Evolutionary conservation across 805 yeast species (phyloP).

Genomic region (Metschnikowia reukaufii): DNA sequence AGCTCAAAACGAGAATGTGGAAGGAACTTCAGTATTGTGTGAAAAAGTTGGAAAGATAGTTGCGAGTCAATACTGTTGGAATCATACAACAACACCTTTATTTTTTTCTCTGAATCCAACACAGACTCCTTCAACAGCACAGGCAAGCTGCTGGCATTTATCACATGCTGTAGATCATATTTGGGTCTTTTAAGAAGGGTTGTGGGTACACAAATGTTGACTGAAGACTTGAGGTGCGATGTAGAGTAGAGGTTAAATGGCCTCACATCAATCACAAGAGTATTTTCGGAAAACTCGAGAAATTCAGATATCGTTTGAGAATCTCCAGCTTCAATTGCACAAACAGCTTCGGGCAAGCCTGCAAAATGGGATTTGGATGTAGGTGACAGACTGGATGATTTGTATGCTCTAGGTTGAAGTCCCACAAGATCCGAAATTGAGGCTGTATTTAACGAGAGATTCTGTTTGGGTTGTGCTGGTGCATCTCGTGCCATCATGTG

Average conservation of each 20-base stretch:
- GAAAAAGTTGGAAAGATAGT: conserved; percentile 31
- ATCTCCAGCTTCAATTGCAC: conserved; percentile 13
- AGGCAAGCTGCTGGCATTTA: conserved; percentile 32
- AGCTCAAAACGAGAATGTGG: conserved; percentile 24
- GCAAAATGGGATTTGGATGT: conserved; percentile 18
- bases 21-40: conserved; percentile 33
- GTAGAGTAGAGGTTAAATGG: conserved; percentile 37
- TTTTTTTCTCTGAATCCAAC: conserved; percentile 14
- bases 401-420: conserved; percentile 2
- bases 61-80: conserved; percentile 22
- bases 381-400: conserved; percentile 16
- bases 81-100: conserved; percentile 37
- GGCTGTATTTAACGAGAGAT: conserved; percentile 3
- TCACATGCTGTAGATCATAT: conserved; percentile 32
- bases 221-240: conserved; percentile 30
- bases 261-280: conserved; percentile 37
- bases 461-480: conserved; percentile 1
- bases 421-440: conserved; percentile 1
- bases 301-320: conserved; percentile 6
- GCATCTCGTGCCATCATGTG: conserved; percentile 5
- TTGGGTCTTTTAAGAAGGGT: conserved; percentile 42
- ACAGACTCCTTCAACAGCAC: conserved; percentile 21
- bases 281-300: neutral
- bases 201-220: conserved; percentile 45
- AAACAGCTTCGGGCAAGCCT: conserved; percentile 15